A percentile compares a stretch with the other conserved stretches of the same genome.
These are phyloP conservation scores for Aspergillus niger DNA, from an alignment of 2,329 filamentous ascomycete genomes.

Conservation along the genomic window DNA sequence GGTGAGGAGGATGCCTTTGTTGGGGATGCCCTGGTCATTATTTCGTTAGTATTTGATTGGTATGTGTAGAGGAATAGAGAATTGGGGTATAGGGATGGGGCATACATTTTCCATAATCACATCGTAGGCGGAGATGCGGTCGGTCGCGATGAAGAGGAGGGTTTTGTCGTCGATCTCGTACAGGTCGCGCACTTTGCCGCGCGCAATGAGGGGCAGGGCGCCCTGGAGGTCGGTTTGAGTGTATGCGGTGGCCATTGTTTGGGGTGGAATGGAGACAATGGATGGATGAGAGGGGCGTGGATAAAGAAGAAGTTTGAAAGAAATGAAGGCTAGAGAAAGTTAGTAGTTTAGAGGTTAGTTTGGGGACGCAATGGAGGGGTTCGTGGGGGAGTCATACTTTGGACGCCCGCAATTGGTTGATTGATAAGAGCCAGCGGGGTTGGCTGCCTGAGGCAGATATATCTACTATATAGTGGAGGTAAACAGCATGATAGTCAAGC, in stretches of 20 bases:
- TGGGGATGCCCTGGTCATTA: constrained; percentile 60
- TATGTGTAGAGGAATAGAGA: constrained; percentile 42
- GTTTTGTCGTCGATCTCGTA: constrained; percentile 70
- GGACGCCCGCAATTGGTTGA: neutral
- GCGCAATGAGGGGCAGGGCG: constrained; percentile 54
- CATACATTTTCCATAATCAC: constrained; percentile 78
- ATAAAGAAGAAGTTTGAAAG: neutral
- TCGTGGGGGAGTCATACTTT: neutral
- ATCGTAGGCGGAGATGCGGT: constrained; percentile 95
- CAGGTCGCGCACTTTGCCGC: constrained; percentile 79
- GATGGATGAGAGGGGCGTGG: neutral
- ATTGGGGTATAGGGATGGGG: constrained; percentile 38
- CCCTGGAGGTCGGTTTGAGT: constrained; percentile 47
- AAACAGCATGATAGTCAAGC: too few relatives aligned
- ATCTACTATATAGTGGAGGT: too few relatives aligned
- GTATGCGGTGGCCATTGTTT: constrained; percentile 41
- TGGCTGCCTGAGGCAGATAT: neutral
- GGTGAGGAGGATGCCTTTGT: constrained; percentile 68
- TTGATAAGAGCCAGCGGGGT: neutral
- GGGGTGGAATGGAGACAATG: neutral
- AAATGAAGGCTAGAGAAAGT: neutral
- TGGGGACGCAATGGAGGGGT: neutral
- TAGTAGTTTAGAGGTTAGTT: neutral
- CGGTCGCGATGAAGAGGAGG: constrained; percentile 80
- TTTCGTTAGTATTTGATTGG: constrained; percentile 23